Evolutionary conservation across 495 filamentous ascomycete genomes (phyloP).

Genomic region (Penicillium steckii): DNA sequence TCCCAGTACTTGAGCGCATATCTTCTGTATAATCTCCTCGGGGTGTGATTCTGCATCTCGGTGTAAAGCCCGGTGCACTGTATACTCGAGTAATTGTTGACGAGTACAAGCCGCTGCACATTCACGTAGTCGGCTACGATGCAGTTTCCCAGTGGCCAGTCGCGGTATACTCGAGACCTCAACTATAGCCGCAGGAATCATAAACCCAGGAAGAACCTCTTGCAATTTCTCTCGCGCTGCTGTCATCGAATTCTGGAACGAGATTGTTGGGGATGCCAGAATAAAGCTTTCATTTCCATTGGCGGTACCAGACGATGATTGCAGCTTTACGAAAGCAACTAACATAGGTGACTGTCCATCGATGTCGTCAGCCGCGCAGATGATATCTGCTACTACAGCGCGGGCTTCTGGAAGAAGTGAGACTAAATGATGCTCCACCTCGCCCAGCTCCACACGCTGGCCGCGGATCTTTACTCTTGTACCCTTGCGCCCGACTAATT

Average conservation of each 20-base stretch:
- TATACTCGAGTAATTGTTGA: not conserved
- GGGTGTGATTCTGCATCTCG: no score
- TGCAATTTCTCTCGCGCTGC: not conserved
- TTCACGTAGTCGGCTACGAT: not conserved
- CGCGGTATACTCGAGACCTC: not conserved
- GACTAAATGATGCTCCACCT: constrained; percentile 28
- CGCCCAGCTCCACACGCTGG: constrained; percentile 41
- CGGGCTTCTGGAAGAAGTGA: not conserved
- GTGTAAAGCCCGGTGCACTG: not conserved
- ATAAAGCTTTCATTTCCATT: not conserved
- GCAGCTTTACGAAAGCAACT: not conserved
- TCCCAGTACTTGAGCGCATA: not conserved
- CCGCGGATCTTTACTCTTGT: constrained; percentile 41
- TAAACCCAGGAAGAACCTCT: not conserved
- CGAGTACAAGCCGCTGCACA: not conserved
- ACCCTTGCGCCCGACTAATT: constrained; percentile 30
- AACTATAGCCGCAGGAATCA: not conserved
- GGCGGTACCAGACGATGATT: not conserved
- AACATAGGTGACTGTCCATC: not conserved
- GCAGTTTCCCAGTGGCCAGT: not conserved
- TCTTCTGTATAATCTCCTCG: not conserved
- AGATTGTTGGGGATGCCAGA: not conserved
- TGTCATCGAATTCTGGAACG: no score
- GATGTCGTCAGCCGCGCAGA: no score
- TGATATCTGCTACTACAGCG: not conserved